These are phyloP conservation scores for Oryza nivara DNA, from an alignment of 176 grass and related monocot genomes.

Conservation along the genomic window DNA sequence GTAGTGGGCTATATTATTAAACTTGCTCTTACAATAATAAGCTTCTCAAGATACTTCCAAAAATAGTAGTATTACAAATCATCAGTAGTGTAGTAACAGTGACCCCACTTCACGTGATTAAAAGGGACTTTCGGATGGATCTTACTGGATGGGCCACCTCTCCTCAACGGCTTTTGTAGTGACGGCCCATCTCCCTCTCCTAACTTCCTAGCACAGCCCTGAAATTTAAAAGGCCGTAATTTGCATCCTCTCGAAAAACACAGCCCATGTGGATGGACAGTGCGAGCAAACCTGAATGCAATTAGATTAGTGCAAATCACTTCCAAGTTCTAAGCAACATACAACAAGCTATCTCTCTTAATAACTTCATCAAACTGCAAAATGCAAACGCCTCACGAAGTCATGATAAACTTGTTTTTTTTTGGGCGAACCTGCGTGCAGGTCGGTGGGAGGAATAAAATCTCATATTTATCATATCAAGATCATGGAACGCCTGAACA, in stretches of 20 bases:
- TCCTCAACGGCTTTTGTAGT: background rate
- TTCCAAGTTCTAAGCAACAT: background rate
- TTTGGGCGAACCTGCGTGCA: background rate
- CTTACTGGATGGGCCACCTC: background rate
- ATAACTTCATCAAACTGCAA: background rate
- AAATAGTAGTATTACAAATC: too few relatives aligned
- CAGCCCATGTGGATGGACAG: background rate
- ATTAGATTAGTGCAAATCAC: background rate
- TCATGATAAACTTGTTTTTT: conserved; percentile 18
- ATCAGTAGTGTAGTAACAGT: background rate
- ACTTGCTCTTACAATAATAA: too few relatives aligned
- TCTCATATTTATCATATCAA: background rate
- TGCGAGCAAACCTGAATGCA: background rate
- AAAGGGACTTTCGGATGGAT: background rate
- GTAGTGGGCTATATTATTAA: too few relatives aligned
- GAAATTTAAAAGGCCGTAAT: background rate
- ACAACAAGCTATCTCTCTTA: background rate
- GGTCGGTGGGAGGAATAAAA: conserved; percentile 35
- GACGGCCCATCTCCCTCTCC: background rate
- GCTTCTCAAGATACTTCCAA: too few relatives aligned
- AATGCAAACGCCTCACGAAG: background rate
- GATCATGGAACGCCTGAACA: background rate
- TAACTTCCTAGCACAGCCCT: background rate
- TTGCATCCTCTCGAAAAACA: background rate
- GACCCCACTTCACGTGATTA: background rate